Evolutionary conservation across 1,284 basidiomycete species (phyloP).

Genomic region (Laetiporus sulphureus): DNA sequence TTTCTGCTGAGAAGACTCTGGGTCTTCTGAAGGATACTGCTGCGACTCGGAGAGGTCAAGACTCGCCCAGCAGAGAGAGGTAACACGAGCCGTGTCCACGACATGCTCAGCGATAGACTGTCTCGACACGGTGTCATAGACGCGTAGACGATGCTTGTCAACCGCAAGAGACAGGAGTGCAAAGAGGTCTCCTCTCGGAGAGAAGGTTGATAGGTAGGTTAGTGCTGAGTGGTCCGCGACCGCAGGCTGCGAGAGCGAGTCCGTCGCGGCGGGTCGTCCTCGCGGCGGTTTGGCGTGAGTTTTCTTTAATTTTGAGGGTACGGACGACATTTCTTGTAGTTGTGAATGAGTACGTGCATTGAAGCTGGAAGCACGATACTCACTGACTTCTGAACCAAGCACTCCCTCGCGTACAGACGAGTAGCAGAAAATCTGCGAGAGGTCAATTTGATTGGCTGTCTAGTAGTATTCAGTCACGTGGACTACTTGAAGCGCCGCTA

Average conservation of each 20-base stretch:
- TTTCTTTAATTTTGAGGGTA: slow-evolving; percentile 39
- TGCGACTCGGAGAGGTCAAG: slow-evolving; percentile 24
- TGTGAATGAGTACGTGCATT: no score
- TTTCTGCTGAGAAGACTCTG: slow-evolving; percentile 8
- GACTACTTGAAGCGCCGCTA: no score
- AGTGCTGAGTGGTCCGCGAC: slow-evolving; percentile 42
- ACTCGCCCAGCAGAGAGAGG: slow-evolving; percentile 46
- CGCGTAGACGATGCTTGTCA: slow-evolving; percentile 68
- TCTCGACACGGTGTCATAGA: slow-evolving; percentile 53
- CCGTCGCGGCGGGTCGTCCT: slow-evolving; percentile 47
- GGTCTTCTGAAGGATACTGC: slow-evolving; percentile 18
- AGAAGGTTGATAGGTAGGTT: slow-evolving; percentile 52
- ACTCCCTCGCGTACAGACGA: no score
- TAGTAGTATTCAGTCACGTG: no score
- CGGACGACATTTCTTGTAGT: no score
- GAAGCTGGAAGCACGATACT: no score
- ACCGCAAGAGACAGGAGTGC: slow-evolving; percentile 63
- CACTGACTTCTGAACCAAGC: no score
- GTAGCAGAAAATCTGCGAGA: no score
- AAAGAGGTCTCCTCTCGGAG: slow-evolving; percentile 51
- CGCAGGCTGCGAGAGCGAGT: slow-evolving; percentile 52
- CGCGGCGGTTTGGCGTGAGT: slow-evolving; percentile 43
- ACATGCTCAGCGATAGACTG: slow-evolving; percentile 54
- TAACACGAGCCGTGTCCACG: slow-evolving; percentile 49
- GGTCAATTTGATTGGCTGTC: no score